Base-by-base conservation (phyloP, 192 early-diverging fungal species). In the Chytriomyces sp. region DNA sequence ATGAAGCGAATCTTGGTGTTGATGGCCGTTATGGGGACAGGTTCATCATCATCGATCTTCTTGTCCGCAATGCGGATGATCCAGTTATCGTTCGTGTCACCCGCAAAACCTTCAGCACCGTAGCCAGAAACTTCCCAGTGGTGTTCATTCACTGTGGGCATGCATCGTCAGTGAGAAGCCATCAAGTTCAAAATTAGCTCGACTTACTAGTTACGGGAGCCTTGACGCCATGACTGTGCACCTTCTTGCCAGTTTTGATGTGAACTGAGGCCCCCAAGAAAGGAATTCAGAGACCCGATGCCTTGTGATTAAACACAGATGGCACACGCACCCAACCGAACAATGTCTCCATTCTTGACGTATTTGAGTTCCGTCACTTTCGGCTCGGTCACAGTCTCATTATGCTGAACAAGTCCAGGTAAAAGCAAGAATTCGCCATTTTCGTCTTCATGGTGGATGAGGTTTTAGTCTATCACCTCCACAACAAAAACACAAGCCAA, bases 31-130 rank as follows among this genome's bases (percentile, higher is more conserved):
- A 94, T 81, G 26, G 49, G 39, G 6, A 19, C 12, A 5, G 75
- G 88, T 76, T 75, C 66, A 41, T 90, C 83, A 67, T 84, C 56
- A 10, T 87, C 85, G 34, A 89, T 76, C 30, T 87, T 85, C 62
- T 82, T 68, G 22, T 89, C 87, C 22, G 87, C 72, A 54, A 95
- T 91, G 70, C 93, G 89, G 8, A 98, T 83, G 36, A 88, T 84
- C 93, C 93, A 98, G 79, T 91, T 85, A 82, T 98, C 96, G 72
- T 98, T 98, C 39, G 90, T 82, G 74, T 98, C 96, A 39, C 96
- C 95, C 31, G 81, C 73, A 77, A 90, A 93, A 3, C 84, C 85
- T 1, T 52, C 12, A 25, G 75, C 77, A 22, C 86, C 86, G 58
- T 87, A 87, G 52, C 76, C 78, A 0, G 78, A 79, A 30, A 83